Base-by-base conservation (phyloP, 495 filamentous ascomycete species). In the Tetracladium setigerum region DNA sequence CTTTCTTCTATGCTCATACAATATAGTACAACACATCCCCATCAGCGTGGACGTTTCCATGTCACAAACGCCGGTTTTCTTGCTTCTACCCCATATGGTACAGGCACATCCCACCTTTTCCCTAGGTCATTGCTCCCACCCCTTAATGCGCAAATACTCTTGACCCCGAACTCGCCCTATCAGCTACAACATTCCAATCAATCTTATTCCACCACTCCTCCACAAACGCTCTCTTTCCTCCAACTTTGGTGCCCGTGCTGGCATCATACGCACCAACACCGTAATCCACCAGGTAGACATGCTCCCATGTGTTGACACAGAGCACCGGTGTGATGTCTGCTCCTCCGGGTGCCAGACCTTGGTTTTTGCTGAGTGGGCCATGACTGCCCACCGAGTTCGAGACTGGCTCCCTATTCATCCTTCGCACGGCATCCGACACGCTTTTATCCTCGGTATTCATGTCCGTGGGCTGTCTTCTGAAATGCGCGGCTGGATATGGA, bases 221-320 rank as follows among this genome's bases (percentile, higher is more conserved):
- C 41, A 89, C 70, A 66, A 77, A 98, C 46, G 69, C 63, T 39
- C 72, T 72, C 81, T 95, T 97, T 11, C 87, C 87, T 32, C 65
- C 69, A 7, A 27, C 22, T 7, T 27, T 27, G 22, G 22, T 27
- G 7, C 22, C 22, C 22, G 22, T 27, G 22, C 22, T 27, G 1
- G 17, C 41, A 5, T 42, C 50, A 30, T 32, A 19, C 2, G 44
- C 40, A 9, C 46, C 47, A 38, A 95, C 70, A 19, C 88, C 88
- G 58, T 82, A 95, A 61, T 97, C 88, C 49, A 73, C 74, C 63
- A 97, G 66, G 81, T 86, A 98, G 2, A 82, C 85, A 65, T 98
- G 92, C 71, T 96, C 83, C 92, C 92, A 98, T 19, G 88, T 95
- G 64, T 92, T 97, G 38, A 97, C 74, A 57, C 90, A 95, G 47